Evolutionary conservation across 768 basidiomycete species (phyloP), one percentile per base, ranked within the genome.

Genomic region (Antrodiella citrinella): DNA sequence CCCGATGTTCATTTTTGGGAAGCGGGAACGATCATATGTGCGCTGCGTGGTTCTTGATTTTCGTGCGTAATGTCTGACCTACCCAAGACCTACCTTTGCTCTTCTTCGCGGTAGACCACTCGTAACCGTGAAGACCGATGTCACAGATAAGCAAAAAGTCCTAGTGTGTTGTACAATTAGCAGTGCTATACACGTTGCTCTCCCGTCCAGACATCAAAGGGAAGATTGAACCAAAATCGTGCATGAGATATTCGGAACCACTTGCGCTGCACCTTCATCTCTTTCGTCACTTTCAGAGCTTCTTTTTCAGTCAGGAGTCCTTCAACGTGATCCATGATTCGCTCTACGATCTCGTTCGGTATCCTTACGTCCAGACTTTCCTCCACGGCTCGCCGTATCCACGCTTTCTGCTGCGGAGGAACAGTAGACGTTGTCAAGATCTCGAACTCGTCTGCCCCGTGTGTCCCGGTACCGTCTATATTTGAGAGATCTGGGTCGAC

Each of bases 361-460:
- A 78, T 51, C n/a, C 66, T 63, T 13, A 51, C 40, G 21, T 65
- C 56, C 19, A 75, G 50, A 24, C 55, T 58, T n/a, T 69, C 62
- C 24, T 68, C 63, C 20, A 77, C 40, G 4, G 67, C 72, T 9
- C 62, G 58, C 18, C 56, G 57, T 4, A 74, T 66, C 78, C 76
- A 78, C 4, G 59, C 58, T 48, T 64, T 61, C 55, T 79, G 77
- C 58, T 82, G 80, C 19, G 77, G 77, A 12, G 72, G 65, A 22
- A 80, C 75, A 2, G 54, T 47, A 4, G 69, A 54, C 0, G 77
- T 77, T 0, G 75, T 74, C 1, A 69, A 59, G 4, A 75, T 45
- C 41, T 65, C 4, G 67, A 66, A 26, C 21, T 47, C 22, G 54
- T 35, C 30, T 7, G 7, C 30, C 7, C 7, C 30, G 30, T 35